Base-by-base conservation (phyloP, 2,329 filamentous ascomycete species). In the Talaromyces sp. region DNA sequence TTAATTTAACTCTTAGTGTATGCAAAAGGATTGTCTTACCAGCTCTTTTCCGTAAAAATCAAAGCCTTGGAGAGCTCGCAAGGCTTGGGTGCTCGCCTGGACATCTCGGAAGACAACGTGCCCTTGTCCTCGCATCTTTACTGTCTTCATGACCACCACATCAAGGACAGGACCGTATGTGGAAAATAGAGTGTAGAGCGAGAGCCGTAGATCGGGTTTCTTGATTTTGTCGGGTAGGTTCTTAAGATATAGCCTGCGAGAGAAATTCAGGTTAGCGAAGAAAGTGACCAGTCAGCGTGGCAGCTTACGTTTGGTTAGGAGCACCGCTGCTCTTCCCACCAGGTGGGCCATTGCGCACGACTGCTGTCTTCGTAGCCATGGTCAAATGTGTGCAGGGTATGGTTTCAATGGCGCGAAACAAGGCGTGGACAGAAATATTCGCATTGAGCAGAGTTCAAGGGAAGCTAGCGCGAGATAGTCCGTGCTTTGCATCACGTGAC, bases 91-190 rank as follows among this genome's bases (percentile, higher is more conserved):
- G 57, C 92, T 92, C n/a, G 91, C 87, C 67, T 96, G 90, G 36
- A 93, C 82, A 73, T 99, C 93, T 62, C 91, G 86, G 74, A 92
- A 98, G 15, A 95, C 90, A 63, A 99, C 81, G 71, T 98, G 95
- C 64, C 95, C 95, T 77, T 99, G 95, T 3, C 95, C 95, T 56
- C 95, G 89, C 93, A 98, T 97, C 78, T 92, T 92, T 74, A 83
- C 83, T 1, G 91, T 96, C 79, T 92, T 96, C 68, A 97, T 82
- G 32, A 91, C 91, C 55, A 97, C 90, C 22, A 99, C 86, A 73
- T 99, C 95, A 62, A 99, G 85, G 17, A 99, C 90, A 0, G 92
- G 87, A 47, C 95, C 95, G 73, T 96, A 96, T 15, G 92, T 96
- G 11, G 92, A 92, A 75, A 98, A 98, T 13, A 98, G 84, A 75